A percentile compares a stretch with the other conserved stretches of the same genome.
Evolutionary conservation across 2,329 filamentous ascomycete species (phyloP).

Genomic region (Diplodia scrobiculata): DNA sequence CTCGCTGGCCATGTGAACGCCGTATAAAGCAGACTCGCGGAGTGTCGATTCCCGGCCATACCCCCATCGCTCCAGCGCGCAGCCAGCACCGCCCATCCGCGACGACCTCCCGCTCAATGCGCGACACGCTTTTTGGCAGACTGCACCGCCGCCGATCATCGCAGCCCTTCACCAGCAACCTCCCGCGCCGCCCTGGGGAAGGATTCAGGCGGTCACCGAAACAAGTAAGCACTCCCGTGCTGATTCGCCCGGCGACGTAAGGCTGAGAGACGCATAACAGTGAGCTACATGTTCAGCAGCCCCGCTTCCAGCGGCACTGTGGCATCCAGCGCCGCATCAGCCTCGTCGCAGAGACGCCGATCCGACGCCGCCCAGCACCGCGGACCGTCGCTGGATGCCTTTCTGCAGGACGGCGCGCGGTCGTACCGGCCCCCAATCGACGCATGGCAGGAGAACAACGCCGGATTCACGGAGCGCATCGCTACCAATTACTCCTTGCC

Average conservation of each 20-base stretch:
- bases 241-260: constrained; percentile 17
- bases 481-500: constrained; percentile 19
- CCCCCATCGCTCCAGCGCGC: not conserved
- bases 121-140: not conserved
- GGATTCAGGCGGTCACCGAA: constrained; percentile 27
- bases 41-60: not conserved
- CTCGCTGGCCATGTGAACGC: constrained; percentile 24
- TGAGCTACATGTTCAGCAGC: not conserved
- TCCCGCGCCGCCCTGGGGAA: constrained; percentile 19
- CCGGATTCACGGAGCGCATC: constrained; percentile 22
- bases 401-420: constrained; percentile 9
- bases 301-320: constrained; percentile 1
- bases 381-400: constrained; percentile 10
- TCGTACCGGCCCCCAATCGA: constrained; percentile 21
- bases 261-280: constrained; percentile 22
- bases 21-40: constrained; percentile 21
- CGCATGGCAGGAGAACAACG: not conserved
- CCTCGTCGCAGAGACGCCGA: constrained; percentile 6
- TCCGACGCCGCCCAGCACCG: not conserved
- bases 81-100: not conserved
- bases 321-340: constrained; percentile 7
- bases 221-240: constrained; percentile 27
- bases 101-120: not conserved
- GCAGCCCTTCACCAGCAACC: constrained; percentile 14
- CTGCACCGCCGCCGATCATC: not conserved